Percentiles rank a stretch among this genome's conserved stretches.
These are phyloP conservation scores for Blastocystis sp. DNA, from an alignment of 352 stramenopile genomes.

Conservation along the genomic window DNA sequence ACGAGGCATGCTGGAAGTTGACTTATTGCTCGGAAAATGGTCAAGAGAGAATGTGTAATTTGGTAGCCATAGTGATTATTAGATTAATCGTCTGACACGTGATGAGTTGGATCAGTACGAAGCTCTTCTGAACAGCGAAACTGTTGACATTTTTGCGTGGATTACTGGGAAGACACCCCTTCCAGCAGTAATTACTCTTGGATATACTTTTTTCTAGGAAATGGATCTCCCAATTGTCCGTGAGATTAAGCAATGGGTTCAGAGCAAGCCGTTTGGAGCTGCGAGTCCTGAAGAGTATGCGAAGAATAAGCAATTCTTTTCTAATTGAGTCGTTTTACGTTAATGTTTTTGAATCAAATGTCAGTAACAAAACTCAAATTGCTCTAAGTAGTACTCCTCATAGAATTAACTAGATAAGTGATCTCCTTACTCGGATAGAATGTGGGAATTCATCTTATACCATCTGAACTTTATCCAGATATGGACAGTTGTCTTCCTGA, in stretches of 20 bases:
- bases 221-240: constrained; percentile 52
- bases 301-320: constrained; percentile 68
- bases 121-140: constrained; percentile 61
- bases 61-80: neutral
- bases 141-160: constrained; percentile 63
- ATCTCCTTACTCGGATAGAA: too few species aligned
- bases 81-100: constrained; percentile 39
- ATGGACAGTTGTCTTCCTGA: too few species aligned
- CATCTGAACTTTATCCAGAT: too few species aligned
- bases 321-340: constrained; percentile 52
- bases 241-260: constrained; percentile 53
- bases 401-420: too few species aligned
- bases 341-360: too few species aligned
- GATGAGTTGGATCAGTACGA: constrained; percentile 66
- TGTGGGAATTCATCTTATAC: too few species aligned
- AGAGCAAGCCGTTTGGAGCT: constrained; percentile 48
- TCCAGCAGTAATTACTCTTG: neutral
- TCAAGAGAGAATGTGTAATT: constrained; percentile 5
- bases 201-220: constrained; percentile 5
- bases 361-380: too few species aligned
- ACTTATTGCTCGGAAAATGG: constrained; percentile 65
- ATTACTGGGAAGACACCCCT: constrained; percentile 57
- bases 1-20: constrained; percentile 63
- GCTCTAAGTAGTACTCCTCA: too few species aligned
- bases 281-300: constrained; percentile 66